Evolutionary conservation across 2,329 filamentous ascomycete species (phyloP).

Genomic region (Paradendryphiella salina): DNA sequence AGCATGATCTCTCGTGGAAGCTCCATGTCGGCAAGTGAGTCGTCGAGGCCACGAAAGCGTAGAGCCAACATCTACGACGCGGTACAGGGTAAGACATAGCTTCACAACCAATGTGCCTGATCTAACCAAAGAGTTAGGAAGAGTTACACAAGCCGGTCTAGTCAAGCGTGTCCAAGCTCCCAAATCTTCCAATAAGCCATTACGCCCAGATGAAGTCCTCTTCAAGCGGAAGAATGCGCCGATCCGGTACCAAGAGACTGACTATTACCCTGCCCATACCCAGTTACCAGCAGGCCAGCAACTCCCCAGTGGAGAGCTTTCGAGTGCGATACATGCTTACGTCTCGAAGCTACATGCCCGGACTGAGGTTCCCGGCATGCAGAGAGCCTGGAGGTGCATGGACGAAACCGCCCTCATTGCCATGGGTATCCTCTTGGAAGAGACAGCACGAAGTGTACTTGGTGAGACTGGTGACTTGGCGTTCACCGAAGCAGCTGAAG

Average conservation of each 20-base stretch:
- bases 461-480: conserved; percentile 70
- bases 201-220: conserved; percentile 71
- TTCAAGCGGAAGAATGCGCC: conserved; percentile 69
- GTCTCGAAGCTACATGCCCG: conserved; percentile 65
- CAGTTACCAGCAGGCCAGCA: conserved; percentile 55
- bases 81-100: conserved; percentile 61
- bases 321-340: conserved; percentile 71
- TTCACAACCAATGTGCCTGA: neutral
- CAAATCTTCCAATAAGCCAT: conserved; percentile 41
- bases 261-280: conserved; percentile 70
- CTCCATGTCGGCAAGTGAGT: neutral
- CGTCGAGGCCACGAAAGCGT: conserved; percentile 31
- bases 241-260: conserved; percentile 68
- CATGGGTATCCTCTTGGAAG: conserved; percentile 74
- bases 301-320: conserved; percentile 69
- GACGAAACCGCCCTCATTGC: conserved; percentile 78
- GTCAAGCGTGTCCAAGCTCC: conserved; percentile 52
- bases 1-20: neutral
- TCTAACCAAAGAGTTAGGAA: conserved; percentile 9
- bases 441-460: conserved; percentile 63
- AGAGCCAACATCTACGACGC: conserved; percentile 70
- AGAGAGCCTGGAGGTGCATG: conserved; percentile 61
- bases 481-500: conserved; percentile 62
- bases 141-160: conserved; percentile 30
- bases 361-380: conserved; percentile 23